Evolutionary conservation across 2,329 filamentous ascomycete genomes (phyloP), one percentile per base, ranked within the genome.

Genomic region (Alternaria panax): DNA sequence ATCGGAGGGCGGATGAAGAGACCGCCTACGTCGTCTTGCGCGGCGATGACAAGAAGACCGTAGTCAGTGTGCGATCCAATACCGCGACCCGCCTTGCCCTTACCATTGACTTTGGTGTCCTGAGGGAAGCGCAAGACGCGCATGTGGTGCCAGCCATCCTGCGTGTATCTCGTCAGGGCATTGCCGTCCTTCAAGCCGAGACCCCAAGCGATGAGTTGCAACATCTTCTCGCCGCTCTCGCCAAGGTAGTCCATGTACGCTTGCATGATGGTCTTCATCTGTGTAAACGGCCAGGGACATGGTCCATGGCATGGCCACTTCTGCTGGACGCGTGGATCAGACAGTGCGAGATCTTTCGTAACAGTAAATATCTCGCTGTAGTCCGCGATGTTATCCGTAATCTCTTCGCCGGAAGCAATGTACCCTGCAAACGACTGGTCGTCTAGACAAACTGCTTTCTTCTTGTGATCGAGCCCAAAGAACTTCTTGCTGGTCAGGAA

Each of bases 11-110:
- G 77, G 28, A 84, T 75, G 62, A 85, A 84, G 1, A 85, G 75
- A 73, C 82, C 83, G 43, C 83, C 83, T 50, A 85, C 82, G 18
- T 83, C 77, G 57, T 85, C 82, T 58, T 84, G 82, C 0, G 80
- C 79, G 4, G 81, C 81, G 52, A 85, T 81, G 32, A 85, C 82
- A 7, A 85, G 73, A n/a, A 85, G 70, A 0, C 83, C 82, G 50
- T 84, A 85, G 58, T 85, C 83, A 7, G 82, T 85, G 51, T 85
- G 83, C 2, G 81, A 83, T 12, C 83, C 83, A 36, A 85, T 85
- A 3, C 83, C 83, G 8, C 83, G 81, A 3, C 82, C 82, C 1
- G 73, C 72, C 57, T 82, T 82, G 1, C 83, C 82, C 54, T 84
- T 84, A 16, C 82, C 83, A 40, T 84, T 85, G 11, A 77, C 78